Base-by-base conservation (phyloP, 257 asterid genomes). In the Petunia axillaris region DNA sequence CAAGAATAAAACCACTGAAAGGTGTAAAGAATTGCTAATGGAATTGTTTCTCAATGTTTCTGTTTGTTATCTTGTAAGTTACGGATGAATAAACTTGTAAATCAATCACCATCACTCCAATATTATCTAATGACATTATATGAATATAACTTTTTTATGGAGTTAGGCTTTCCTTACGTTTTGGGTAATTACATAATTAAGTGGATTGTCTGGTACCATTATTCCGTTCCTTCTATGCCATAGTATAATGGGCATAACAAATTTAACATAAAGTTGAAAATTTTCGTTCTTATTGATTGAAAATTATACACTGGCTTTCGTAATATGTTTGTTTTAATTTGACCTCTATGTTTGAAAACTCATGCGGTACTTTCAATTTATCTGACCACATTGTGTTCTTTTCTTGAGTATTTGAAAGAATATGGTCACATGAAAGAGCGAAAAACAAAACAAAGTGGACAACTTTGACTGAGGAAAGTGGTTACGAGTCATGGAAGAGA, bases 401-500 rank as follows among this genome's bases (percentile, higher is more conserved):
- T 57, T 15, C 7, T 5, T n/a, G 63, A n/a, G 63, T 57, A 57
- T 0, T 16, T 59, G 36, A 4, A 57, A n/a, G 62, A 57, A 57
- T 54, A 11, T 54, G 6, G 60, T 5, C 15, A 41, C 54, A 43
- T 43, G n/a, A 41, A 67, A 8, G 75, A 41, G 75, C 3, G 3
- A 41, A 8, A 37, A 3, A 5, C 2, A 8, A 1, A 16, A 2
- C 35, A 44, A 25, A 71, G 25, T 25, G 44, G 25, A 13, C 62
- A 71, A 25, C 62, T 59, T 68, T 71, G 60, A 75, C 71, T 75
- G 79, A 75, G 16, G 37, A 53, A 15, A 35, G 46, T 8, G 60
- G 41, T 9, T 73, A 16, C 1, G 5, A 37, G 14, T 54, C 5
- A 55, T 77, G 55, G 15, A n/a, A 3, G 10, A n/a, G 9, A 55